These are phyloP conservation scores for Trypethelium eluteriae DNA, from an alignment of 495 filamentous ascomycete species.

Conservation along the genomic window DNA sequence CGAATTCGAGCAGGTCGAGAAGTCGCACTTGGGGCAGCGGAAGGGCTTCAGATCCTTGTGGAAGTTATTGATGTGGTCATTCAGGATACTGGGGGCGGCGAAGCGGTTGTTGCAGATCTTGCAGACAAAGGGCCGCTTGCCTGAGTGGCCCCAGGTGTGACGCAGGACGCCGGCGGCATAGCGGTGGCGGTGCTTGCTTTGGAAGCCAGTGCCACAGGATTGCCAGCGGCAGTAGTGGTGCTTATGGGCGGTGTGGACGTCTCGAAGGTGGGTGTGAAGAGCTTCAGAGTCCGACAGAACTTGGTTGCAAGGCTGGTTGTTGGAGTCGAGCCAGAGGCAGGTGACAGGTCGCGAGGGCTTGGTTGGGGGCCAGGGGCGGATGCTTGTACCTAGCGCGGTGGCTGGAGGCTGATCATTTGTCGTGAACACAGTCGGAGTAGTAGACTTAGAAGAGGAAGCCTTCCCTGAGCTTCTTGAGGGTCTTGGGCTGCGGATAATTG, in stretches of 20 bases:
- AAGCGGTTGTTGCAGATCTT: background rate
- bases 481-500: background rate
- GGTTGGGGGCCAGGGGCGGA: background rate
- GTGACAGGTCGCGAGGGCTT: background rate
- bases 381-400: background rate
- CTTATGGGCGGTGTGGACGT: background rate
- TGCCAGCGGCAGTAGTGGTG: constrained; percentile 8
- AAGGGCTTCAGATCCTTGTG: background rate
- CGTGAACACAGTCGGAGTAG: background rate
- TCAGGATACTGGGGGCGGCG: background rate
- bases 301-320: constrained; percentile 21
- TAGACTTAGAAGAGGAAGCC: background rate
- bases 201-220: background rate
- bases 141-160: constrained; percentile 1
- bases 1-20: background rate
- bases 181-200: background rate
- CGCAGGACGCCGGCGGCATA: background rate
- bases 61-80: background rate
- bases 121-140: background rate
- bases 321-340: constrained; percentile 3
- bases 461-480: background rate
- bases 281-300: background rate
- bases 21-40: background rate
- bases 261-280: background rate
- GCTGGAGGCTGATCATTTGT: background rate